These are phyloP conservation scores for Backusella liffmaniae DNA, from an alignment of 192 early-diverging fungal genomes.

Conservation along the genomic window DNA sequence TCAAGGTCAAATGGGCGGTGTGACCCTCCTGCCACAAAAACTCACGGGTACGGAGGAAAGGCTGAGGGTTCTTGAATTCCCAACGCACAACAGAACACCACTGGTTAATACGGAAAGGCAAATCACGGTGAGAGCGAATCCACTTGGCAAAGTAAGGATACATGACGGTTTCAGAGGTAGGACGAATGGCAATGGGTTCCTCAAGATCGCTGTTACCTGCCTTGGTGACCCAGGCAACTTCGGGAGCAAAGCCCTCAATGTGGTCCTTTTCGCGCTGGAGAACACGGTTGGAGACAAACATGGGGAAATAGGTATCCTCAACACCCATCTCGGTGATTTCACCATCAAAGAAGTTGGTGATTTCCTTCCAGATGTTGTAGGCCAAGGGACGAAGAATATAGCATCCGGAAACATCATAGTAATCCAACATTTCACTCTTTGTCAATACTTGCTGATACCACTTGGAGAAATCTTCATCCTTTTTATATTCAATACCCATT, in stretches of 20 bases:
- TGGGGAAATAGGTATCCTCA: slow-evolving; percentile 98
- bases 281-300: slow-evolving; percentile 90
- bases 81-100: slow-evolving; percentile 99
- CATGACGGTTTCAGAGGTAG: slow-evolving; percentile 99
- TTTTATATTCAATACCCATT: slow-evolving; percentile 85
- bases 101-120: slow-evolving; percentile 96
- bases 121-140: slow-evolving; percentile 96
- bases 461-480: slow-evolving; percentile 87
- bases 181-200: slow-evolving; percentile 97
- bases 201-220: slow-evolving; percentile 91
- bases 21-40: slow-evolving; percentile 99
- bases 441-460: slow-evolving; percentile 95
- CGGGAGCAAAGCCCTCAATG: slow-evolving; percentile 98
- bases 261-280: slow-evolving; percentile 98
- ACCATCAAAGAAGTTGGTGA: slow-evolving; percentile 91
- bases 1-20: slow-evolving; percentile 90
- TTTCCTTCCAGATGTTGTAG: slow-evolving; percentile 96
- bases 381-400: slow-evolving; percentile 97
- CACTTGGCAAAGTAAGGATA: slow-evolving; percentile 99
- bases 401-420: slow-evolving; percentile 98
- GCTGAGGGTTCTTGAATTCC: slow-evolving; percentile 99
- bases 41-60: slow-evolving; percentile 98
- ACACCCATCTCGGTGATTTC: slow-evolving; percentile 92
- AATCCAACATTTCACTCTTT: slow-evolving; percentile 95
- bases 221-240: slow-evolving; percentile 99